These are phyloP conservation scores for Trichoderma endophyticum DNA, from an alignment of 2,329 filamentous ascomycete genomes.

Conservation along the genomic window DNA sequence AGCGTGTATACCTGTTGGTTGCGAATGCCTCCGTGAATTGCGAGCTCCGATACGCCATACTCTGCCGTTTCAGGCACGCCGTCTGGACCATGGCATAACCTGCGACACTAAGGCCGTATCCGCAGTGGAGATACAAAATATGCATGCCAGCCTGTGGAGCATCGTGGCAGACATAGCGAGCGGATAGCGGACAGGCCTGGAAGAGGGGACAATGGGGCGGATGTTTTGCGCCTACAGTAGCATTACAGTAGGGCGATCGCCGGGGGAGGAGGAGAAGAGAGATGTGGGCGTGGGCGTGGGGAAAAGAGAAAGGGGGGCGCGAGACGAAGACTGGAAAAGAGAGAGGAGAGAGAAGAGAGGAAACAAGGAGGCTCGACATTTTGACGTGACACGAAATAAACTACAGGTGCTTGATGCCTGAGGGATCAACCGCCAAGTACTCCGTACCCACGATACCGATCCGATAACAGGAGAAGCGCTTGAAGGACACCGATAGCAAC, in stretches of 20 bases:
- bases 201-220: conserved; percentile 6
- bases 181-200: conserved; percentile 11
- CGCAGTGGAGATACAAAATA: conserved; percentile 1
- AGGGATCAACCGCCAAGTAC: background rate
- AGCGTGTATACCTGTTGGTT: background rate
- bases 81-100: background rate
- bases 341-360: background rate
- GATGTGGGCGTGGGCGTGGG: conserved; percentile 11
- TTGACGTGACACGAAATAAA: background rate
- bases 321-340: background rate
- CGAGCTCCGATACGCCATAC: background rate
- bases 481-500: background rate
- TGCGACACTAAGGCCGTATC: conserved; percentile 1
- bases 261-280: background rate
- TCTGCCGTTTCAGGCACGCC: background rate
- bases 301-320: background rate
- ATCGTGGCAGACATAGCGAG: conserved; percentile 4
- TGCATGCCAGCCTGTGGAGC: background rate
- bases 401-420: background rate
- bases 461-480: background rate
- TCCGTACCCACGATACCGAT: background rate
- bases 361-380: background rate
- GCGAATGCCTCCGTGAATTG: background rate
- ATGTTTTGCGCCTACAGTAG: conserved; percentile 1
- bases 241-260: conserved; percentile 10